Base-by-base conservation (phyloP, 495 filamentous ascomycete species). In the Xeromyces bisporus region DNA sequence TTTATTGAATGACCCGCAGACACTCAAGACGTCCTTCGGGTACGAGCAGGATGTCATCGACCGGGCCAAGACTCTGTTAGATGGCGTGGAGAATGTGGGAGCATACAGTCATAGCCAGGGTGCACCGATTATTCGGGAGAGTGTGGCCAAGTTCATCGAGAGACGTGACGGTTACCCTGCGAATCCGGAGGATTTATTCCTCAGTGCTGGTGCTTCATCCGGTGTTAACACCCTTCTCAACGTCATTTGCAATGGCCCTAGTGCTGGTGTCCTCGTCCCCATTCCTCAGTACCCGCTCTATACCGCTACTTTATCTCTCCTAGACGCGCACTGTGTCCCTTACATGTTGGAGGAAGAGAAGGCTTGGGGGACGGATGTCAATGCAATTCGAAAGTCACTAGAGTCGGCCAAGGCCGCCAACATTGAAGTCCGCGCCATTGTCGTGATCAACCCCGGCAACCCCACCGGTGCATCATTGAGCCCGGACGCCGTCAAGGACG, bases 221-320 rank as follows among this genome's bases (percentile, higher is more conserved):
- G 89, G 89, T 33, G 89, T 97, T 32, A 89, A 77, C 61, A 92
- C 85, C 23, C 68, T 96, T 36, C 65, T 97, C 28, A 80, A 85
- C 56, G 65, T 91, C 51, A 81, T 97, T 53, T 91, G 85, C 59
- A 62, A 77, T 23, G 61, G 63, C 13, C 73, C 74, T n/a, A 65
- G 75, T 13, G 77, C 80, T 6, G 89, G 89, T 34, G 69, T 97
- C 18, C 69, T 97, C 17, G 78, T 97, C 13, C 89, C 89, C 3
- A 96, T 97, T 38, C 89, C 89, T 6, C 89, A 97, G 56, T 97
- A 97, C 51, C 89, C 89, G 7, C 74, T 97, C 23, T 97, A 97
- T 58, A 96, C 91, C 16, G 89, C 89, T 23, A 93, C 87, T 2
- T 69, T 97, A 32, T 56, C 85, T 14, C 58, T 97, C 10, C 66